phyloP scores from a whole-genome alignment of 2,329 filamentous ascomycete species.

The Penicillium thymicola region DNA sequence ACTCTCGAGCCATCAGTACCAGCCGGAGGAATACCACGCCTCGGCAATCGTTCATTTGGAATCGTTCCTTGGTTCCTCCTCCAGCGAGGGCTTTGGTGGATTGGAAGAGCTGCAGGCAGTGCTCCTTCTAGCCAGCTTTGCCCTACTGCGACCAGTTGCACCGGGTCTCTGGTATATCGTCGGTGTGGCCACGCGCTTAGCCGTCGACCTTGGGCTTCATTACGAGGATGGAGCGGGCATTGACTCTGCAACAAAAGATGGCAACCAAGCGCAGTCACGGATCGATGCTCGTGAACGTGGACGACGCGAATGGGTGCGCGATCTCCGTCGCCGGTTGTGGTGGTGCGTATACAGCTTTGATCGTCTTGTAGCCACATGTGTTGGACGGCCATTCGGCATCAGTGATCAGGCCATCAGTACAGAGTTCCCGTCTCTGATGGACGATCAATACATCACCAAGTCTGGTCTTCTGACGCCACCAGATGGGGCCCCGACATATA shows the following conservation, averaged over 20 bases:
- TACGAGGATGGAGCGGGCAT: constrained; percentile 80
- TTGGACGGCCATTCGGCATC: constrained; percentile 88
- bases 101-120: constrained; percentile 94
- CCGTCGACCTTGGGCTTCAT: constrained; percentile 86
- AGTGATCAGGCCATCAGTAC: constrained; percentile 96
- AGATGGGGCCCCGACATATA: constrained; percentile 73
- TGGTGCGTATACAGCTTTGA: constrained; percentile 97
- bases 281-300: constrained; percentile 58
- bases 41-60: constrained; percentile 91
- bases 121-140: constrained; percentile 83
- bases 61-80: constrained; percentile 66
- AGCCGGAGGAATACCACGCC: constrained; percentile 94
- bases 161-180: constrained; percentile 97
- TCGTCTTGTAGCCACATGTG: constrained; percentile 89
- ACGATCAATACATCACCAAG: constrained; percentile 83
- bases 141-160: constrained; percentile 82
- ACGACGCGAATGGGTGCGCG: constrained; percentile 77
- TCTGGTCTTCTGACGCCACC: constrained; percentile 65
- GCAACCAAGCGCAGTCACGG: constrained; percentile 30
- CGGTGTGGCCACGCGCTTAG: constrained; percentile 84
- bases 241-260: constrained; percentile 46
- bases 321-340: constrained; percentile 83
- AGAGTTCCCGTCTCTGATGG: constrained; percentile 83
- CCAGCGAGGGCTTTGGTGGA: constrained; percentile 69
- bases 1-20: constrained; percentile 59